Percentiles rank a stretch among this genome's conserved stretches.
phyloP scores from a whole-genome alignment of 176 grass and related monocot species.

The Thalia dealbata region DNA sequence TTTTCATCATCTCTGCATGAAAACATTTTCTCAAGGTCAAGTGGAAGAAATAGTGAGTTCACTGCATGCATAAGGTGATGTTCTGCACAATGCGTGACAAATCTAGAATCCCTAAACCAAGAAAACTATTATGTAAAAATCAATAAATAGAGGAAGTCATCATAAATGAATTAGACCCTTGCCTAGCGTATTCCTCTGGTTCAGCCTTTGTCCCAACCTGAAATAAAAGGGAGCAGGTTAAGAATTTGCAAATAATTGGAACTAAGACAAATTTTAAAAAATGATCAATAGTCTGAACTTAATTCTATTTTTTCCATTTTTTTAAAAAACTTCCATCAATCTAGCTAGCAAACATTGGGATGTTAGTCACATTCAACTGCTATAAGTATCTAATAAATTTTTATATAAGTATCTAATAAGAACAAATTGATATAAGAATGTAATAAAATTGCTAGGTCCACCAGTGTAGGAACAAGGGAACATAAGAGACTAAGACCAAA shows the following conservation, averaged over 20 bases:
- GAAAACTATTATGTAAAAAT: not conserved
- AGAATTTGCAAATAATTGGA: not conserved
- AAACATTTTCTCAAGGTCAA: not conserved
- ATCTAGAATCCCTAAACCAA: not conserved
- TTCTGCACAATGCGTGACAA: not conserved
- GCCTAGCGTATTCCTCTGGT: not conserved
- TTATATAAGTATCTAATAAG: no score
- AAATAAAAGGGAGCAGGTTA: not conserved
- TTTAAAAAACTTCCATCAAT: no score
- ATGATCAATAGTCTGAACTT: not conserved
- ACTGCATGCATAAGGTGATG: not conserved
- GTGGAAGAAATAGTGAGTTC: not conserved
- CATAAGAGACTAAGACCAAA: not conserved
- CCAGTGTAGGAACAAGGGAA: not conserved
- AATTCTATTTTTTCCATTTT: no score
- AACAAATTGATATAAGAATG: not conserved
- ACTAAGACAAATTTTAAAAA: not conserved
- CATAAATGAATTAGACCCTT: not conserved
- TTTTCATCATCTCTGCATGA: conserved; percentile 32
- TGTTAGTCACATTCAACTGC: no score
- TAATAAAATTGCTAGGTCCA: not conserved
- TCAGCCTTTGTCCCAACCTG: not conserved
- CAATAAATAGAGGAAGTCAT: not conserved
- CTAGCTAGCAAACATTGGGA: no score
- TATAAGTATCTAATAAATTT: not conserved